phyloP scores from a whole-genome alignment of 768 basidiomycete genomes.

The Nidularia sp. region DNA sequence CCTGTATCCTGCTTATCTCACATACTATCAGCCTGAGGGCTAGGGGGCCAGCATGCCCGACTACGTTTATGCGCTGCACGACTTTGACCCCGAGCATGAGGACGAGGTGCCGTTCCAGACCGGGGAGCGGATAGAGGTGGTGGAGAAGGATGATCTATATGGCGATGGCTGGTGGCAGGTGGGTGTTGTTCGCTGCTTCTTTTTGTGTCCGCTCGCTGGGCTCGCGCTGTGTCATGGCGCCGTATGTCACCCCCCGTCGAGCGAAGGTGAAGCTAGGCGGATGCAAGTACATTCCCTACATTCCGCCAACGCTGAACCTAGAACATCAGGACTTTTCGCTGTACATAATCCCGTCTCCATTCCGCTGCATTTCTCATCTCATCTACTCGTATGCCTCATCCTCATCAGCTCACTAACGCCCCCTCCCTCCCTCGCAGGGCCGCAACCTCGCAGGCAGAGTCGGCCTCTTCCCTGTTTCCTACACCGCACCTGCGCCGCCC shows the following conservation, averaged over 20 bases:
- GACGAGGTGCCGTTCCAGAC: constrained; percentile 87
- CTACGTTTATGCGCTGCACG: constrained; percentile 85
- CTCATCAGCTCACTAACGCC: neutral
- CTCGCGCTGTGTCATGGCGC: neutral
- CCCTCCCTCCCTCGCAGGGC: constrained; percentile 48
- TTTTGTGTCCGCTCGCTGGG: neutral
- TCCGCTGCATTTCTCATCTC: neutral
- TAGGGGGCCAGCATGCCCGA: constrained; percentile 49
- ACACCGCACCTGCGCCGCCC: constrained; percentile 65
- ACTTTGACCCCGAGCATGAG: constrained; percentile 87
- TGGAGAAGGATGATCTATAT: constrained; percentile 92
- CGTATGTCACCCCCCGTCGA: too few species aligned
- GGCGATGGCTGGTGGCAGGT: constrained; percentile 94
- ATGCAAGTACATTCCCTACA: neutral
- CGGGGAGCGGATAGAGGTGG: constrained; percentile 83
- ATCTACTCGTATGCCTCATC: neutral
- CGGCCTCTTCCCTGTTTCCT: constrained; percentile 91
- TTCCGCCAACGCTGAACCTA: neutral
- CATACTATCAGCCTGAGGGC: neutral
- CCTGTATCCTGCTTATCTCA: too few species aligned
- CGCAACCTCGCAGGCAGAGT: constrained; percentile 74
- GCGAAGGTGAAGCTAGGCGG: too few species aligned
- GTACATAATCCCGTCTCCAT: too few species aligned
- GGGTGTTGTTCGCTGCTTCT: constrained; percentile 10
- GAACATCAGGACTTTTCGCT: neutral